Conservation (phyloP, 1,284 basidiomycete species). For the Sporisorium scitamineum region DNA sequence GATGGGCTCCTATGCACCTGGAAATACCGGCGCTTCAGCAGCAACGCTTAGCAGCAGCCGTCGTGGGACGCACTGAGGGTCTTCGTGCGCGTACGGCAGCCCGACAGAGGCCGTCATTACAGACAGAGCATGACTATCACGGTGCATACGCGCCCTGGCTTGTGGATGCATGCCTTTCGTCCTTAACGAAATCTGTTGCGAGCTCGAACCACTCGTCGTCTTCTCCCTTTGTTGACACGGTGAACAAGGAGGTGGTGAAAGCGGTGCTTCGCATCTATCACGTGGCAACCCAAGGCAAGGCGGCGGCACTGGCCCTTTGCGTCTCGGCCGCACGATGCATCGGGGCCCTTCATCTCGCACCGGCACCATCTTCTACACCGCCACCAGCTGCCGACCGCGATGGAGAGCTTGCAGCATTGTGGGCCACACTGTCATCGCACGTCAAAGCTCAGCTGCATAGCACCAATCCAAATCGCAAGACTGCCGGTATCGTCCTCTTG, state of each 20-base stretch:
- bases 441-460: constrained; percentile 33
- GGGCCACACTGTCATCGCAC: constrained; percentile 28
- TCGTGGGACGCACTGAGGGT: constrained; percentile 19
- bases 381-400: neutral
- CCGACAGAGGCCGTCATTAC: constrained; percentile 17
- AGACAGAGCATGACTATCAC: constrained; percentile 20
- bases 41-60: neutral
- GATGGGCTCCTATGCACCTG: constrained; percentile 38
- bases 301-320: constrained; percentile 35
- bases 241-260: constrained; percentile 7
- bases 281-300: constrained; percentile 22
- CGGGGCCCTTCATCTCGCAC: constrained; percentile 9
- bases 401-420: constrained; percentile 26
- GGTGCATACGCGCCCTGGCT: constrained; percentile 38
- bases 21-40: constrained; percentile 19
- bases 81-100: constrained; percentile 30
- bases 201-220: neutral
- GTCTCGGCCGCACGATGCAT: constrained; percentile 33
- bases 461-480: constrained; percentile 43
- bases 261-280: constrained; percentile 33
- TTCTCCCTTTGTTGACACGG: neutral
- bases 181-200: constrained; percentile 1
- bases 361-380: neutral
- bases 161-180: constrained; percentile 27
- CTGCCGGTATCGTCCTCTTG: constrained; percentile 22